A percentile compares a stretch with the other conserved stretches of the same genome.
phyloP scores from a whole-genome alignment of 1,284 basidiomycete species.

The Tylopilus orsonianus region DNA sequence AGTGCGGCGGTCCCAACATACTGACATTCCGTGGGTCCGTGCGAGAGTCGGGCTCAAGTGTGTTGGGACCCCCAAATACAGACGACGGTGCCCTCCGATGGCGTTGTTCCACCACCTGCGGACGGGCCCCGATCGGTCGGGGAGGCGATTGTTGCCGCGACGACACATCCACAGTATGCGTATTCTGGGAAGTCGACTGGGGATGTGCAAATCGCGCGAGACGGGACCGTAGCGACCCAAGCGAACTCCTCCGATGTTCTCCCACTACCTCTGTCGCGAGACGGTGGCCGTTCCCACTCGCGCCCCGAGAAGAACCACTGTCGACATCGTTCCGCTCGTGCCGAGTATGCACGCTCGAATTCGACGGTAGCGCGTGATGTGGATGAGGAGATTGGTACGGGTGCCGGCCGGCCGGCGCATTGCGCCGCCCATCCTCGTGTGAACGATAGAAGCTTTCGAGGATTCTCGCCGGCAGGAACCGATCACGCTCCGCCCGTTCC shows the following conservation, averaged over 20 bases:
- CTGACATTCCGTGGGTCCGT: slow-evolving; percentile 2
- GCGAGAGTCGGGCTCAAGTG: slow-evolving; percentile 14
- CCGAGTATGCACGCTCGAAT: background rate
- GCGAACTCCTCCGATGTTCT: slow-evolving; percentile 18
- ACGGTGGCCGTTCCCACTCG: slow-evolving; percentile 9
- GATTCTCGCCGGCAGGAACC: slow-evolving; percentile 25
- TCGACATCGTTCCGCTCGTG: slow-evolving; percentile 5
- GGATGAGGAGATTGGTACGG: slow-evolving; percentile 11
- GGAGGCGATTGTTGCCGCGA: slow-evolving; percentile 23
- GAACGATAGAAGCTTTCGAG: slow-evolving; percentile 27
- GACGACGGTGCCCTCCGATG: slow-evolving; percentile 10
- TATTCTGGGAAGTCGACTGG: slow-evolving; percentile 8
- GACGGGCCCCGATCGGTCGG: slow-evolving; percentile 27
- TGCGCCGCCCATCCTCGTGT: slow-evolving; percentile 26
- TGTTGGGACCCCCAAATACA: slow-evolving; percentile 5
- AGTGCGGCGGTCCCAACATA: slow-evolving; percentile 12
- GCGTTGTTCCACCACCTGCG: slow-evolving; percentile 19
- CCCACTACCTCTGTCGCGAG: slow-evolving; percentile 10
- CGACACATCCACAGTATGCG: slow-evolving; percentile 5
- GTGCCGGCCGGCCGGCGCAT: slow-evolving; percentile 6
- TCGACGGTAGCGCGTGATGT: slow-evolving; percentile 1
- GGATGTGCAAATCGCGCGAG: slow-evolving; percentile 24
- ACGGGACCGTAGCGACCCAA: slow-evolving; percentile 27
- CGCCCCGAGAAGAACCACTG: slow-evolving; percentile 6
- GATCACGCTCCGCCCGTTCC: slow-evolving; percentile 28